These are phyloP conservation scores for Psophocarpus tetragonolobus DNA, from an alignment of 306 rosid genomes.

Conservation along the genomic window DNA sequence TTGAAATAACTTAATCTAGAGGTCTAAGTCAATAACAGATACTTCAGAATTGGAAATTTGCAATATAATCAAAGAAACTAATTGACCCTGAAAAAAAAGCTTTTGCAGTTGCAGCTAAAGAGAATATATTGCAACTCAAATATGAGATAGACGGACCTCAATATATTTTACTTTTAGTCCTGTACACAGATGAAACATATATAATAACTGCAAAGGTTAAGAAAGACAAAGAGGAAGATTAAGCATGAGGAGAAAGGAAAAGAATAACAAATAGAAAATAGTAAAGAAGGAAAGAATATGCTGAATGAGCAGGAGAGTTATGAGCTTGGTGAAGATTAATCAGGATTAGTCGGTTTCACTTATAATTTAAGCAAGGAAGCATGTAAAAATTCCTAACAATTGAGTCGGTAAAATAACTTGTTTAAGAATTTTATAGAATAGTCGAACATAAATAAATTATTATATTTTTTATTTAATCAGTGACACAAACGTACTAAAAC, in stretches of 20 bases:
- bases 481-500: not conserved
- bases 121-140: not conserved
- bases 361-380: not conserved
- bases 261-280: not conserved
- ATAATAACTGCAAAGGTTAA: not conserved
- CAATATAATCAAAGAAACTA: not conserved
- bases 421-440: not conserved
- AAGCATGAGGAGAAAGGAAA: not conserved
- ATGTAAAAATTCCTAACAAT: not conserved
- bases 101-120: not conserved
- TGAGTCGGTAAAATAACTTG: not conserved
- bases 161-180: not conserved
- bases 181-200: not conserved
- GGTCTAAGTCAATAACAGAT: constrained; percentile 16
- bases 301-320: not conserved
- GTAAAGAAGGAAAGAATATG: not conserved
- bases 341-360: not conserved
- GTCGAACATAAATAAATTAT: not conserved
- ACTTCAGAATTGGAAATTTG: constrained; percentile 30
- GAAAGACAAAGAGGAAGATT: not conserved
- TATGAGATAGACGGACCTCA: not conserved
- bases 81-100: not conserved
- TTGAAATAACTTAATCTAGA: constrained; percentile 32
- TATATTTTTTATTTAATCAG: not conserved
- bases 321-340: not conserved